Evolutionary conservation across 352 stramenopile species (phyloP).

Genomic region (Globisporangium okanoganense): DNA sequence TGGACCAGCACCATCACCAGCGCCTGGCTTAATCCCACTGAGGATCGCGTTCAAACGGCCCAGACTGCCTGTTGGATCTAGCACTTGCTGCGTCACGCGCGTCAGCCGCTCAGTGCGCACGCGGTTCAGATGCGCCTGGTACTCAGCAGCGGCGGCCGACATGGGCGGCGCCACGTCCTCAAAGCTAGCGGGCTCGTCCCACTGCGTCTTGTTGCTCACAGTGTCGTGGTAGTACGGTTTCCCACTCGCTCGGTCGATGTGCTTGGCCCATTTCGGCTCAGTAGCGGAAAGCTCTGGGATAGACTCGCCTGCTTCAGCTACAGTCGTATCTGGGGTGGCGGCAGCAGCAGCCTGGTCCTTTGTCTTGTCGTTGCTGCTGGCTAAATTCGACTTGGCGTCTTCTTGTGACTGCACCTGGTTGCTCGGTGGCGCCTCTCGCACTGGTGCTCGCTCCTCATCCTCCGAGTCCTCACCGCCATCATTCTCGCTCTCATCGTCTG

Average conservation of each 20-base stretch:
- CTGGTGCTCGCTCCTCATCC: slow-evolving; percentile 10
- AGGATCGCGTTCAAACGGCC: slow-evolving; percentile 71
- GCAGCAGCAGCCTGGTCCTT: neutral
- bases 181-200: slow-evolving; percentile 56
- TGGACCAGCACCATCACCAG: neutral
- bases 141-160: slow-evolving; percentile 32
- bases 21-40: slow-evolving; percentile 41
- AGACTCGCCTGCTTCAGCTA: neutral
- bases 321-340: neutral
- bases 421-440: slow-evolving; percentile 1
- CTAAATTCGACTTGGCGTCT: neutral
- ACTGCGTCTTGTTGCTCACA: slow-evolving; percentile 60
- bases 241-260: slow-evolving; percentile 55
- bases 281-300: neutral
- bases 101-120: slow-evolving; percentile 43
- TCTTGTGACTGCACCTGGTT: neutral
- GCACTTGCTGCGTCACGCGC: slow-evolving; percentile 52
- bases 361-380: neutral
- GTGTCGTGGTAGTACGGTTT: slow-evolving; percentile 79
- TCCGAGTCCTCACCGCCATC: slow-evolving; percentile 25
- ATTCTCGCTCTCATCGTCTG: slow-evolving; percentile 11
- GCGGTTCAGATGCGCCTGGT: slow-evolving; percentile 64
- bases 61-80: slow-evolving; percentile 70
- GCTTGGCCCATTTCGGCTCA: slow-evolving; percentile 55
- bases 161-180: slow-evolving; percentile 24